Conservation (phyloP, 2,329 filamentous ascomycete species). For the Hypoxylon sp. region DNA sequence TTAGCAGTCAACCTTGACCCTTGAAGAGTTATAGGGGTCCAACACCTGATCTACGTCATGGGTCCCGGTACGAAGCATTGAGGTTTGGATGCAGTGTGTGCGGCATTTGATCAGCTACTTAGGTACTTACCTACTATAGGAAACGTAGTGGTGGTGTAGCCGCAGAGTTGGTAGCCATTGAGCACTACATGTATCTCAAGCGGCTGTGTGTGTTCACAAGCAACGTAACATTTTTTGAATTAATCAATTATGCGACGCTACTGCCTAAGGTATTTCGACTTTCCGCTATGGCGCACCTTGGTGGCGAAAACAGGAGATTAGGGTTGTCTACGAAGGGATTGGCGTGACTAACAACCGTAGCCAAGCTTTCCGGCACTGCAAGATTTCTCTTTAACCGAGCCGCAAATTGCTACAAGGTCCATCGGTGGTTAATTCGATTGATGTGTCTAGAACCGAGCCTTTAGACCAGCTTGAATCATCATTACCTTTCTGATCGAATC, state of each 20-base stretch:
- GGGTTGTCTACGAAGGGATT: conserved; percentile 18
- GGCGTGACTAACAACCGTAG: conserved; percentile 37
- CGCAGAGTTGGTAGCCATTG: too few species aligned
- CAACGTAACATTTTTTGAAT: conserved; percentile 18
- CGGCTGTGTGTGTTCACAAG: background rate
- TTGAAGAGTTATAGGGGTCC: too few species aligned
- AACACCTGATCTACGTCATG: too few species aligned
- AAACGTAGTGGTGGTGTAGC: too few species aligned
- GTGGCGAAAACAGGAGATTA: conserved; percentile 6
- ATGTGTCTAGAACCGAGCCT: conserved; percentile 18
- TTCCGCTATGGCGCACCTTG: conserved; percentile 3
- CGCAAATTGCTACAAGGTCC: conserved; percentile 22
- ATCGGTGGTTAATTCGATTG: conserved; percentile 22
- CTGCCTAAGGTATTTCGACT: conserved; percentile 11
- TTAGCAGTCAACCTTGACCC: too few species aligned
- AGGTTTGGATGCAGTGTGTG: too few species aligned
- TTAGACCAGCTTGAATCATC: background rate
- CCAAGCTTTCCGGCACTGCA: conserved; percentile 33
- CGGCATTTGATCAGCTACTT: too few species aligned
- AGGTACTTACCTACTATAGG: too few species aligned
- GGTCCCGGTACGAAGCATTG: too few species aligned
- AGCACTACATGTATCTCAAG: too few species aligned
- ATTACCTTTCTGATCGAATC: conserved; percentile 3
- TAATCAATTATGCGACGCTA: background rate
- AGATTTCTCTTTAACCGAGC: conserved; percentile 33